Evolutionary conservation across 2,329 filamentous ascomycete genomes (phyloP).

Genomic region (Fusarium nelsonii): DNA sequence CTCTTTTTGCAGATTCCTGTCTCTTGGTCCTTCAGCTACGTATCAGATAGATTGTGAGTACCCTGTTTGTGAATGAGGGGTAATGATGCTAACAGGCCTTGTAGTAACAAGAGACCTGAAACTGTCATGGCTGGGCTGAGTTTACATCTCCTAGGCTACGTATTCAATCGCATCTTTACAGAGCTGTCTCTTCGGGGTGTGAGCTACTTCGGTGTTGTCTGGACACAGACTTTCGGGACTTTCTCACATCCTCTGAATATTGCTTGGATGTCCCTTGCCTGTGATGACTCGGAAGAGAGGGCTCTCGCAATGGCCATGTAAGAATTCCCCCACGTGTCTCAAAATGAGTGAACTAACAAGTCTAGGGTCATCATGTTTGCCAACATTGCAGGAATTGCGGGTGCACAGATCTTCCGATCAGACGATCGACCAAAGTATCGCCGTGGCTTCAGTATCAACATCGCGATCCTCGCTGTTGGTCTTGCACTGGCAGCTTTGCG

Average conservation of each 20-base stretch:
- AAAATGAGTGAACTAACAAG: not conserved
- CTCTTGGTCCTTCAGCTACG: constrained; percentile 63
- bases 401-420: constrained; percentile 69
- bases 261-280: constrained; percentile 69
- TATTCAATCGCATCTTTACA: constrained; percentile 67
- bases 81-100: accelerated
- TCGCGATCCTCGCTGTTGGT: constrained; percentile 59
- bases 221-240: constrained; percentile 67
- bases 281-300: constrained; percentile 67
- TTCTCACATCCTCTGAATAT: constrained; percentile 70
- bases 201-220: constrained; percentile 67
- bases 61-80: accelerated
- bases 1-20: constrained; percentile 65
- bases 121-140: constrained; percentile 64
- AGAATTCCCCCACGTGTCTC: constrained; percentile 22
- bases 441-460: constrained; percentile 62
- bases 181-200: constrained; percentile 57
- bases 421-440: constrained; percentile 66
- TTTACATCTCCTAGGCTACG: constrained; percentile 63
- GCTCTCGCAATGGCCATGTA: constrained; percentile 71
- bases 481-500: constrained; percentile 56
- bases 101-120: constrained; percentile 61
- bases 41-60: constrained; percentile 65
- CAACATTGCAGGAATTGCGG: constrained; percentile 71
- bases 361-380: constrained; percentile 68